Conservation (phyloP, 2,329 filamentous ascomycete genomes). For the Verticillium tricorpus region DNA sequence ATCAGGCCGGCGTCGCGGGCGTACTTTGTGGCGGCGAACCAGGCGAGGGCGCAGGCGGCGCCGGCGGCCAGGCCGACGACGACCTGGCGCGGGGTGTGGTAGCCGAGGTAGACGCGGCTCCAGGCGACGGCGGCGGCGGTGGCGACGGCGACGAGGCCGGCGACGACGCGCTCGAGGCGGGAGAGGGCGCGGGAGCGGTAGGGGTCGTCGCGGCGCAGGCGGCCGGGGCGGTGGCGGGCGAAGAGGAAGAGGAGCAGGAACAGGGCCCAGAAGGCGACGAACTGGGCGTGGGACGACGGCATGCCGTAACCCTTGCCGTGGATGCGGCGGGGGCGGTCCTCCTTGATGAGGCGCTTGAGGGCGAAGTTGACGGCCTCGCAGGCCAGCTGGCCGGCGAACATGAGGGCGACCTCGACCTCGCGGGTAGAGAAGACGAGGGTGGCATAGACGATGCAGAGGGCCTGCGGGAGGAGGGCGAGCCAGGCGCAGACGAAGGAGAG, state of each 20-base stretch:
- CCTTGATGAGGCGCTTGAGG: constrained; percentile 86
- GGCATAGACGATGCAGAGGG: constrained; percentile 82
- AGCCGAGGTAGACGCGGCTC: constrained; percentile 86
- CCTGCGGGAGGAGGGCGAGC: constrained; percentile 91
- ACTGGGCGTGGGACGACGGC: constrained; percentile 92
- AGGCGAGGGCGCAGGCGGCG: constrained; percentile 62
- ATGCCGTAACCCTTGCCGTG: constrained; percentile 96
- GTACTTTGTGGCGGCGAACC: constrained; percentile 71
- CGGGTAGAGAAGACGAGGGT: constrained; percentile 88
- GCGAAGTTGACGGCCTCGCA: constrained; percentile 90
- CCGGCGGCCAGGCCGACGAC: constrained; percentile 74
- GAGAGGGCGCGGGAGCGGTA: constrained; percentile 45
- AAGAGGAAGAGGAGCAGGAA: constrained; percentile 82
- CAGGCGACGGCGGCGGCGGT: constrained; percentile 68
- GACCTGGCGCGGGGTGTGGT: constrained; percentile 87
- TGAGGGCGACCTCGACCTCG: constrained; percentile 82
- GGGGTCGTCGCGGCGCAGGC: constrained; percentile 12
- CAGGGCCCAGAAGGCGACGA: constrained; percentile 85
- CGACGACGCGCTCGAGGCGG: constrained; percentile 52
- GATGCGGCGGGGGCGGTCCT: constrained; percentile 79
- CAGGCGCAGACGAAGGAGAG: constrained; percentile 87
- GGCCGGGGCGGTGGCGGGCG: constrained; percentile 63
- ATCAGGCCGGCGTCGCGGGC: constrained; percentile 66
- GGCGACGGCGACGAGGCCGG: constrained; percentile 50
- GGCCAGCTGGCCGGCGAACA: constrained; percentile 86